Evolutionary conservation across 768 basidiomycete genomes (phyloP).

Genomic region (Auricularia sp.): DNA sequence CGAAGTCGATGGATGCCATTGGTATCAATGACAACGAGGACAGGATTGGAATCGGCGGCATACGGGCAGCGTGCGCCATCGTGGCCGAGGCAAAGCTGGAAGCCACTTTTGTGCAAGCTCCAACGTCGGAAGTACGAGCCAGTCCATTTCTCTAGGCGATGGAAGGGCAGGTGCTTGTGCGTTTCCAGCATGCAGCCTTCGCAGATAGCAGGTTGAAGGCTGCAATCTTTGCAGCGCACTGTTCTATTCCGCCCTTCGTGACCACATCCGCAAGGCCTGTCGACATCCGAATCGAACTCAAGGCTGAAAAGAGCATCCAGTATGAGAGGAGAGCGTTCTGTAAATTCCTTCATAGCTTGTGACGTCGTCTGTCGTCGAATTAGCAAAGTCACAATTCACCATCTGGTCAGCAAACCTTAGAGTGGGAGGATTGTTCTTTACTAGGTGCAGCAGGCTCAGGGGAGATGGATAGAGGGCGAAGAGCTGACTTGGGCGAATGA

Average conservation of each 20-base stretch:
- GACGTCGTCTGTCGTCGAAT: background rate
- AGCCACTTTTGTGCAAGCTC: background rate
- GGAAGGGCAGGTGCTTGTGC: background rate
- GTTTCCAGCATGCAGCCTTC: background rate
- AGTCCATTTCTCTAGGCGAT: background rate
- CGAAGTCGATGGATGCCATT: background rate
- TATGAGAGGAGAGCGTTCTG: background rate
- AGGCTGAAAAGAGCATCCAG: background rate
- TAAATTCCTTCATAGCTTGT: background rate
- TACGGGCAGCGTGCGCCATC: background rate
- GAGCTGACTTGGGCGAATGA: too few species aligned
- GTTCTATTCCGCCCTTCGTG: background rate
- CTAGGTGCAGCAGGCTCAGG: too few species aligned
- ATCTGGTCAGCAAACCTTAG: too few species aligned
- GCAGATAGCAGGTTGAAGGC: background rate
- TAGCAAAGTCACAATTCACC: too few species aligned
- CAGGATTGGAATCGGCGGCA: background rate
- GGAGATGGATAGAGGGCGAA: too few species aligned
- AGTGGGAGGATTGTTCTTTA: too few species aligned
- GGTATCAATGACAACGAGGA: background rate
- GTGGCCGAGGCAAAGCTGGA: background rate
- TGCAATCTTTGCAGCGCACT: background rate
- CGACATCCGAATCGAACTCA: background rate
- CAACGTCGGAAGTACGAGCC: background rate
- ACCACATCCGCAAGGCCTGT: background rate